phyloP scores from a whole-genome alignment of 2,329 filamentous ascomycete genomes.

The Neonectria sp. region DNA sequence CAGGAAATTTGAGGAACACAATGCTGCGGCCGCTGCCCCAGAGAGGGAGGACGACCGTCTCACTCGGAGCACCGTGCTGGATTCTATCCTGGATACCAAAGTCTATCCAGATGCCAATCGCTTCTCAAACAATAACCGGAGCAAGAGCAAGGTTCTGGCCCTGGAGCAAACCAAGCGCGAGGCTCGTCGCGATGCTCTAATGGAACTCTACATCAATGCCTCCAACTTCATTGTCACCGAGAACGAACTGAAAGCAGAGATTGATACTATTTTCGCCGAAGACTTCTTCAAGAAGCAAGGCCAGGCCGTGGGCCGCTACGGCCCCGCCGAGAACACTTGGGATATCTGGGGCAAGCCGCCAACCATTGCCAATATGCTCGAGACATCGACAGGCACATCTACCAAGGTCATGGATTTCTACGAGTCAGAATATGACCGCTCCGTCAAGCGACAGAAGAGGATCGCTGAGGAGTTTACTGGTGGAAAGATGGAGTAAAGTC shows the following conservation, averaged over 20 bases:
- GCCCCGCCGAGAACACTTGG: constrained; percentile 67
- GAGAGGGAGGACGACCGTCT: constrained; percentile 83
- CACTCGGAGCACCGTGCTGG: constrained; percentile 77
- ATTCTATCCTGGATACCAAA: constrained; percentile 62
- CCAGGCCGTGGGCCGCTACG: constrained; percentile 48
- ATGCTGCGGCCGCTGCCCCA: constrained; percentile 70
- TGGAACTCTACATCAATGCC: constrained; percentile 92
- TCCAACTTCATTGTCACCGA: constrained; percentile 89
- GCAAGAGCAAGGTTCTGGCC: constrained; percentile 61
- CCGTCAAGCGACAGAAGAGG: constrained; percentile 67
- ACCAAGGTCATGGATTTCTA: constrained; percentile 55
- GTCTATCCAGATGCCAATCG: constrained; percentile 75
- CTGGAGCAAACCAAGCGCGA: constrained; percentile 65
- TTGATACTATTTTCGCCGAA: constrained; percentile 83
- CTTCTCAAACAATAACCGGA: constrained; percentile 66
- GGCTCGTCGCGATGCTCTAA: constrained; percentile 78
- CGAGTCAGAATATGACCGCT: constrained; percentile 60
- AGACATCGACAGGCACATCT: constrained; percentile 51
- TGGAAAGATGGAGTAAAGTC: constrained; percentile 65
- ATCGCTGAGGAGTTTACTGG: constrained; percentile 73
- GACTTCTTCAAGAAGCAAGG: constrained; percentile 65
- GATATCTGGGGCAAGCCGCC: constrained; percentile 63
- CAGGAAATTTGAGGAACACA: constrained; percentile 63
- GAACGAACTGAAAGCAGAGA: constrained; percentile 78
- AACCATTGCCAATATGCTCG: constrained; percentile 62